A percentile compares a stretch with the other conserved stretches of the same genome.
Conservation (phyloP, 108 stramenopile genomes). For the Cylindrotheca fusiformis region DNA sequence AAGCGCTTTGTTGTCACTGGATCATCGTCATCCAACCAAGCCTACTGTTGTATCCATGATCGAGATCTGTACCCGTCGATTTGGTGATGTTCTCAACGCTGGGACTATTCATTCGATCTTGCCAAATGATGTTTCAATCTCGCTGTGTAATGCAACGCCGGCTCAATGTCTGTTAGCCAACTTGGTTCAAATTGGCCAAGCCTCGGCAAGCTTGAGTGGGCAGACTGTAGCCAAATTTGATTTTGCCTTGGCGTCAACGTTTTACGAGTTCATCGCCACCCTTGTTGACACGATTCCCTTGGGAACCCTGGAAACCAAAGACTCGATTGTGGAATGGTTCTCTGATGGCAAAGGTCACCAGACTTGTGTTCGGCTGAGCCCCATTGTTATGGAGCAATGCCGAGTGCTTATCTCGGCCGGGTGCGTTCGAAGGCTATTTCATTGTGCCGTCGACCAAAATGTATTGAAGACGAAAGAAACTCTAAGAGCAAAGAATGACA, state of each 20-base stretch:
- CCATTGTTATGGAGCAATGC: slow-evolving; percentile 73
- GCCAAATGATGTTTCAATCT: slow-evolving; percentile 52
- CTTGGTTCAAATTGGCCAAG: slow-evolving; percentile 56
- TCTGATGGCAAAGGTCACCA: slow-evolving; percentile 64
- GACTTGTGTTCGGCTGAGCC: slow-evolving; percentile 66
- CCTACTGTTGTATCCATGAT: slow-evolving; percentile 36
- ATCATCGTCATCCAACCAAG: background rate
- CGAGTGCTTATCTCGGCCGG: slow-evolving; percentile 54
- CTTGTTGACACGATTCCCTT: slow-evolving; percentile 70
- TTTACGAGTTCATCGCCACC: slow-evolving; percentile 59
- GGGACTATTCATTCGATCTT: slow-evolving; percentile 47
- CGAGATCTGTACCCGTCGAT: slow-evolving; percentile 29
- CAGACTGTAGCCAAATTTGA: slow-evolving; percentile 32
- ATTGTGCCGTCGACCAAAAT: slow-evolving; percentile 52
- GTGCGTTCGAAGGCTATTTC: slow-evolving; percentile 65
- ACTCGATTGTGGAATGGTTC: slow-evolving; percentile 81
- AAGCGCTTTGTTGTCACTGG: background rate
- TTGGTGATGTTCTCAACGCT: slow-evolving; percentile 33
- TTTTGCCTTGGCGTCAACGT: slow-evolving; percentile 42
- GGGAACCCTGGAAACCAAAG: slow-evolving; percentile 57
- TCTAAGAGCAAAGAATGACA: slow-evolving; percentile 58
- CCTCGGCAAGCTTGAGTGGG: slow-evolving; percentile 52
- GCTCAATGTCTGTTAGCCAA: slow-evolving; percentile 73
- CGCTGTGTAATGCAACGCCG: slow-evolving; percentile 60
- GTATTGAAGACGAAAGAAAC: slow-evolving; percentile 42